phyloP scores from a whole-genome alignment of 2,329 filamentous ascomycete genomes.

The Ophiosphaerella herpotricha region DNA sequence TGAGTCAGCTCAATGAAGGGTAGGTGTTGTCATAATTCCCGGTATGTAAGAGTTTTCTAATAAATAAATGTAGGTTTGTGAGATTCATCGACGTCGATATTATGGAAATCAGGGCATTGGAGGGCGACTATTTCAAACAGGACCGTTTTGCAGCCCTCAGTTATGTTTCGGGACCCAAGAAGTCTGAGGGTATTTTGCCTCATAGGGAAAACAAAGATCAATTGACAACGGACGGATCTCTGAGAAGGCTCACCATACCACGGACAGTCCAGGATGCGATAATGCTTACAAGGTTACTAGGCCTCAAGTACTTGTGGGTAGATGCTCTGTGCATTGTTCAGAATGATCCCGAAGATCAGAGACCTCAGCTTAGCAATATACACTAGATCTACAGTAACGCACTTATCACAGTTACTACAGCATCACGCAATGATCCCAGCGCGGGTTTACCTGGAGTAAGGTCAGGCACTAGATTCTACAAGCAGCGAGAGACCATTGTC shows the following conservation, averaged over 20 bases:
- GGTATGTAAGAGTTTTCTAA: neutral
- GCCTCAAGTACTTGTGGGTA: conserved; percentile 7
- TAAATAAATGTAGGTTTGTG: neutral
- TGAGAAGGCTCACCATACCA: neutral
- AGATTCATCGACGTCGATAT: neutral
- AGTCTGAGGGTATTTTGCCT: neutral
- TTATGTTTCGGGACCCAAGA: neutral
- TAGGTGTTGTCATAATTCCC: neutral
- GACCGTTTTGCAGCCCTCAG: neutral
- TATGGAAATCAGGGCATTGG: neutral
- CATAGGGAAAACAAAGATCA: neutral
- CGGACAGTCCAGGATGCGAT: neutral
- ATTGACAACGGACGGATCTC: neutral
- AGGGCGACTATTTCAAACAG: neutral
- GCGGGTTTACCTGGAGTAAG: neutral
- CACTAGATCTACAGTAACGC: conserved; percentile 7
- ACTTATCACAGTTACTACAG: conserved; percentile 10
- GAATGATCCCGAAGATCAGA: neutral
- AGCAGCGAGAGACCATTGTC: neutral
- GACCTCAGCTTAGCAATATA: conserved; percentile 10
- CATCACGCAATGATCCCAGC: conserved; percentile 6
- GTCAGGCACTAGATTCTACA: neutral
- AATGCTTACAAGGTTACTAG: neutral
- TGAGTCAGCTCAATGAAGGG: neutral
- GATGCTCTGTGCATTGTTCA: conserved; percentile 1